These are phyloP conservation scores for Niebla homalea DNA, from an alignment of 495 filamentous ascomycete species.

Conservation along the genomic window DNA sequence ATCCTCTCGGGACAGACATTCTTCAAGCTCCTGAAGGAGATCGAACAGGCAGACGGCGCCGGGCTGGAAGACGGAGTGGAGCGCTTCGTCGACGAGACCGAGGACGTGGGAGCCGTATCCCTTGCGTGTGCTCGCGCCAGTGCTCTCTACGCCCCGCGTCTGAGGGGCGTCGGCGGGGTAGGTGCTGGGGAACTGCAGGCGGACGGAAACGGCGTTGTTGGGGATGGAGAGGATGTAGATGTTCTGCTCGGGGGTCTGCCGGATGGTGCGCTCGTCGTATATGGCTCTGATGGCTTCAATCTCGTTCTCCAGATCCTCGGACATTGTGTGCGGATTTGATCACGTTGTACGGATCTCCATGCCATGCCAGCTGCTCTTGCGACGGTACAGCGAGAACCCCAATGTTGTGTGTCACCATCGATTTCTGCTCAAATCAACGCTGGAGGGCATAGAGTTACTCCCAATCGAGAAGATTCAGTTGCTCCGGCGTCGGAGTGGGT, in stretches of 20 bases:
- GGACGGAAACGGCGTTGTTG: constrained; percentile 33
- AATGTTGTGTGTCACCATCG: no score
- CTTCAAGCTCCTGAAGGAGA: constrained; percentile 40
- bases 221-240: constrained; percentile 35
- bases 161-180: constrained; percentile 60
- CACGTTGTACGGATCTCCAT: no score
- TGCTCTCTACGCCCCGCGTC: constrained; percentile 48
- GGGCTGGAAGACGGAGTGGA: constrained; percentile 50
- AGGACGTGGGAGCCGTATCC: constrained; percentile 59
- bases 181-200: constrained; percentile 49
- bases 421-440: no score
- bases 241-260: constrained; percentile 19
- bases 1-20: constrained; percentile 11
- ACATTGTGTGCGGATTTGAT: constrained; percentile 30
- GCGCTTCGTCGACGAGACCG: constrained; percentile 48
- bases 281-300: constrained; percentile 86
- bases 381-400: no score
- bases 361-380: no score
- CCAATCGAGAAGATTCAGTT: no score
- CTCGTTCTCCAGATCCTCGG: constrained; percentile 71
- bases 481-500: no score
- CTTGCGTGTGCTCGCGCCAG: constrained; percentile 31
- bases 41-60: constrained; percentile 84
- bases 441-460: no score
- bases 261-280: constrained; percentile 59